Conservation (phyloP, 371 early-diverging fungal genomes). For the Apophysomyces sp. region DNA sequence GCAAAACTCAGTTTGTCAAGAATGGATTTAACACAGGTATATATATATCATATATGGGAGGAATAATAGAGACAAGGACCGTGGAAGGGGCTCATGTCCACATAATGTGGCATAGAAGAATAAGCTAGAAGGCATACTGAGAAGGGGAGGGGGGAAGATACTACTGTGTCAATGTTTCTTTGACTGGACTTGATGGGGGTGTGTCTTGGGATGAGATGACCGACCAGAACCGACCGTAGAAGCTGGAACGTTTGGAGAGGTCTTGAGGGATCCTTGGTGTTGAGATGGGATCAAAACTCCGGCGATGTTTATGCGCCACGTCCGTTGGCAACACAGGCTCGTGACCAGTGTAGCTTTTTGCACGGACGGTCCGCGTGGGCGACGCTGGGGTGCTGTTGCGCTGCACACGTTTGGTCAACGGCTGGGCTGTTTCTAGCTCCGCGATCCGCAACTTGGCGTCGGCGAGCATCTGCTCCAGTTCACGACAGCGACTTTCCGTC, state of each 20-base stretch:
- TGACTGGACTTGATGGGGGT: conserved; percentile 20
- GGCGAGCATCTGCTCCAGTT: conserved; percentile 26
- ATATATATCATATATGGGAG: not conserved
- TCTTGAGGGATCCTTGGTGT: not conserved
- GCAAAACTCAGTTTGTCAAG: too few relatives aligned
- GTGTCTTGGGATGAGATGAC: conserved; percentile 17
- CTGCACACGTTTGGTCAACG: not conserved
- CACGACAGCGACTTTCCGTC: conserved; percentile 18
- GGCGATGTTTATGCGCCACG: conserved; percentile 3
- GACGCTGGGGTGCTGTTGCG: not conserved
- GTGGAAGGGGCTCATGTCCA: not conserved
- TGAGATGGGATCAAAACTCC: conserved; percentile 3
- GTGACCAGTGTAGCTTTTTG: conserved; percentile 6
- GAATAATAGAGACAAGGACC: not conserved
- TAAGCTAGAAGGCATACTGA: not conserved
- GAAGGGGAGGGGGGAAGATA: not conserved
- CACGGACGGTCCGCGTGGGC: not conserved
- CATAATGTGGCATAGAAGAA: not conserved
- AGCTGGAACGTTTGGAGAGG: conserved; percentile 20
- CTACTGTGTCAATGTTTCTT: not conserved
- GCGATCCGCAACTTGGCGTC: conserved; percentile 33
- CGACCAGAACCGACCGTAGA: conserved; percentile 25
- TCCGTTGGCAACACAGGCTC: not conserved
- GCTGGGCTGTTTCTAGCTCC: conserved; percentile 21
- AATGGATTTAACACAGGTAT: not conserved